Conservation (phyloP, 1,139 yeast species). For the Waltiozyma solani region DNA sequence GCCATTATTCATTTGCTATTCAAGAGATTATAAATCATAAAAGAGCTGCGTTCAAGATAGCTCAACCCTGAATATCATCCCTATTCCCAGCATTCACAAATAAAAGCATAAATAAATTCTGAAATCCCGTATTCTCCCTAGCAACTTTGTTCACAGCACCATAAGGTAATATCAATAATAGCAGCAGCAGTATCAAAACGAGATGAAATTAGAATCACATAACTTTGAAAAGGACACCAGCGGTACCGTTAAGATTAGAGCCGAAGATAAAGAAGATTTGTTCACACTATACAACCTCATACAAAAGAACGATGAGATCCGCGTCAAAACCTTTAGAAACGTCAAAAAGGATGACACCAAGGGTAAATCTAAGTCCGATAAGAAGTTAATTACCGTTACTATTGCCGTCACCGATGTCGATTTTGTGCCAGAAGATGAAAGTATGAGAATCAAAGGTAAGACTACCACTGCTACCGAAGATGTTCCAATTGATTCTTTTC, state of each 20-base stretch:
- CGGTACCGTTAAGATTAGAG: constrained; percentile 56
- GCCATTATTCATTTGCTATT: no score
- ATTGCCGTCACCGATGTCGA: constrained; percentile 62
- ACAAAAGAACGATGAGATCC: constrained; percentile 65
- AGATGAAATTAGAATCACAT: constrained; percentile 49
- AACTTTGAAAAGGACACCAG: constrained; percentile 49
- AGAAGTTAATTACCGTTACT: constrained; percentile 45
- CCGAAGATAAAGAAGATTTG: constrained; percentile 80
- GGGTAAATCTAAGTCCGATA: constrained; percentile 35
- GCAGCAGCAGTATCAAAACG: no score
- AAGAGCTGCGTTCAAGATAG: no score
- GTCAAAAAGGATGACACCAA: constrained; percentile 35
- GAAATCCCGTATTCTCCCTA: no score
- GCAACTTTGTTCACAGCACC: no score
- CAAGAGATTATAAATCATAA: no score
- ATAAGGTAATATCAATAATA: no score
- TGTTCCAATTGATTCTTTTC: constrained; percentile 78
- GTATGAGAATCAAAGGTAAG: constrained; percentile 72
- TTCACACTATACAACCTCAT: constrained; percentile 83
- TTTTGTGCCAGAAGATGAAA: constrained; percentile 69
- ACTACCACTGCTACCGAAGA: constrained; percentile 66
- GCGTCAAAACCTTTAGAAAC: constrained; percentile 58
- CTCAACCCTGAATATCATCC: no score
- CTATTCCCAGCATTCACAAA: no score
- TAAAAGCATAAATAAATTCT: no score